Evolutionary conservation across 148 eudicot genomes (phyloP).

Genomic region (Amaranthus hypochondriacus): DNA sequence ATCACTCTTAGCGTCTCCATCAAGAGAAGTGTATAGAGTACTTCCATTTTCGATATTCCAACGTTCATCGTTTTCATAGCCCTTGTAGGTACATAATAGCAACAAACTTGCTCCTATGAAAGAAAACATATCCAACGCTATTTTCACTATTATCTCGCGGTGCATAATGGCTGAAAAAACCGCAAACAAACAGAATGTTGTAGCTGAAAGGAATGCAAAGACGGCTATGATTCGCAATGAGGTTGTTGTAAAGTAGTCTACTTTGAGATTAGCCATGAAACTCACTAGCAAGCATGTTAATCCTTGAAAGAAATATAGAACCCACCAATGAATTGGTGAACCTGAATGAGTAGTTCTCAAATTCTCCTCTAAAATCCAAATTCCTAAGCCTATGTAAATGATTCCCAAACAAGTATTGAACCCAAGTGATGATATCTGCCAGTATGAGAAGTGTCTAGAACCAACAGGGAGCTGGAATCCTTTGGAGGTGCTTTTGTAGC

Average conservation of each 20-base stretch:
- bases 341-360: conserved; percentile 24
- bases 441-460: conserved; percentile 21
- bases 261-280: conserved; percentile 44
- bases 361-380: conserved; percentile 38
- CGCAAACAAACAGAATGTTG: conserved; percentile 23
- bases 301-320: conserved; percentile 50
- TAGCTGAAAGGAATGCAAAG: conserved; percentile 22
- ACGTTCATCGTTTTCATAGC: conserved; percentile 34
- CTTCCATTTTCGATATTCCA: conserved; percentile 16
- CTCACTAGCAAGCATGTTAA: conserved; percentile 50
- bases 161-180: conserved; percentile 27
- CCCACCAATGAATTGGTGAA: conserved; percentile 60
- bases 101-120: conserved; percentile 54
- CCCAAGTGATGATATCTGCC: conserved; percentile 38
- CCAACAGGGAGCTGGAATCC: conserved; percentile 10
- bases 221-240: conserved; percentile 39
- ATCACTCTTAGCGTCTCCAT: conserved; percentile 22
- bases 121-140: conserved; percentile 40
- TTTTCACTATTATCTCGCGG: conserved; percentile 35
- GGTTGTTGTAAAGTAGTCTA: conserved; percentile 29
- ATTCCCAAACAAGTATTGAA: conserved; percentile 51
- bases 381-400: conserved; percentile 39
- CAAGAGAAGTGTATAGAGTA: conserved; percentile 40
- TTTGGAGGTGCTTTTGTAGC: conserved; percentile 34
- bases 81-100: conserved; percentile 52